These are phyloP conservation scores for Boletus semigastroideus DNA, from an alignment of 1,284 basidiomycete genomes.

Conservation along the genomic window DNA sequence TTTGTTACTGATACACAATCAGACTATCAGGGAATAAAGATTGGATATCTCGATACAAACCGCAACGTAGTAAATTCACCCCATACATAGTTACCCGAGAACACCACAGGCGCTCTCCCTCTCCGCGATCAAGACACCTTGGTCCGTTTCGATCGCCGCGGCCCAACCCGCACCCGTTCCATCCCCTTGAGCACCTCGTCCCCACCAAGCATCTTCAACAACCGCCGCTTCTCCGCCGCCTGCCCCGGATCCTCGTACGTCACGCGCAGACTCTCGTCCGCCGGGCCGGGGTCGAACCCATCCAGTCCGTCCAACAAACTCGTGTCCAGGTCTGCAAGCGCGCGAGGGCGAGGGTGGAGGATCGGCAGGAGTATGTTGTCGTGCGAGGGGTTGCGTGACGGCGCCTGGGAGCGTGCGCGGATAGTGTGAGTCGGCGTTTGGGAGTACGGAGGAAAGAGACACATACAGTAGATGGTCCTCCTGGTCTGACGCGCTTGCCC, in stretches of 20 bases:
- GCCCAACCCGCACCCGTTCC: neutral
- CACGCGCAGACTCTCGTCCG: constrained; percentile 51
- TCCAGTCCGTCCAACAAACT: constrained; percentile 30
- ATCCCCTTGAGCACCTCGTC: constrained; percentile 4
- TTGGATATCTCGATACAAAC: too few relatives aligned
- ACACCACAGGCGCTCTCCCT: too few relatives aligned
- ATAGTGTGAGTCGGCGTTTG: too few relatives aligned
- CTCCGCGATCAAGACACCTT: constrained; percentile 7
- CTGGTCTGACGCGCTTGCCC: constrained; percentile 45
- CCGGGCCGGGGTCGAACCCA: constrained; percentile 5
- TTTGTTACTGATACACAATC: too few relatives aligned
- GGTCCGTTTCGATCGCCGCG: constrained; percentile 18
- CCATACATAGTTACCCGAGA: too few relatives aligned
- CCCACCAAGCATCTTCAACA: constrained; percentile 38
- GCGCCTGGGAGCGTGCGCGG: constrained; percentile 26
- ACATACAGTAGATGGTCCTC: constrained; percentile 44
- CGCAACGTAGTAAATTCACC: too few relatives aligned
- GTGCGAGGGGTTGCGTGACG: constrained; percentile 39
- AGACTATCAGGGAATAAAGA: too few relatives aligned
- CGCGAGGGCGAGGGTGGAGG: constrained; percentile 18
- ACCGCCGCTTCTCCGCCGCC: constrained; percentile 51
- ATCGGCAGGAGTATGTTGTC: constrained; percentile 14
- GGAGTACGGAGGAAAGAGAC: neutral
- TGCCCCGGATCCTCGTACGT: constrained; percentile 69
- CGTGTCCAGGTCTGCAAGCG: constrained; percentile 26